Base-by-base conservation (phyloP, 2,329 filamentous ascomycete genomes). In the Dichotomopilus funicola region DNA sequence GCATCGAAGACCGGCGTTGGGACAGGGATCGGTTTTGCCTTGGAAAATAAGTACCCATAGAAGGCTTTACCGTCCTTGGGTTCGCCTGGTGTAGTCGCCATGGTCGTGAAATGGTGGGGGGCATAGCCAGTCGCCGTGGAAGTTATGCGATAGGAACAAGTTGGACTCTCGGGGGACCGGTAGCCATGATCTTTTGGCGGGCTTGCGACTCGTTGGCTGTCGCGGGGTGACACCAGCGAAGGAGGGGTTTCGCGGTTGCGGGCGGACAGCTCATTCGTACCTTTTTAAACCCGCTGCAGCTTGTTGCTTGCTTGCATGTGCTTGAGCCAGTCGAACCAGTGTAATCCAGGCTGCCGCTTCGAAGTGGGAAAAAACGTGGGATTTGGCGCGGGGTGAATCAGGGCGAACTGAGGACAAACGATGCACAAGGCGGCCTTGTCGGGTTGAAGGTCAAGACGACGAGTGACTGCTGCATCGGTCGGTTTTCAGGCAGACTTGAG, bases 41-140 rank as follows among this genome's bases (percentile, higher is more conserved):
- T 71, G 61, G 83, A 79, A 65, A 88, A 88, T 65, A 91, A 76
- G 68, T 86, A 85, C 49, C 81, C 81, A 72, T 88, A 89, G 62
- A 74, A 79, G 49, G 65, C 56, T 49, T 69, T 71, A n/a, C 52
- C 58, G 59, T 60, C 55, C 59, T 63, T 57, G 54, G 60, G 43
- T 51, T 65, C 59, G 57, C 41, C 46, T 43, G 62, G 40, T 51
- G 64, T 37, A 36, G 66, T 63, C 55, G 67, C 61, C 66, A 67
- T 66, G 42, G 63, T 59, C 5, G 41, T 10, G 53, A 37, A 44
- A 12, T 37, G 27, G 19, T 8, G n/a, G 11, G 10, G n/a, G 49
- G 58, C 57, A 60, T 58, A 43, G 49, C 48, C 43, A 40, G 33
- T 31, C 38, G 55, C 27, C 34, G 49, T 42, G 33, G 46, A 44